These are phyloP conservation scores for Yamadazyma takamatsuzukensis DNA, from an alignment of 805 yeast genomes.

Conservation along the genomic window DNA sequence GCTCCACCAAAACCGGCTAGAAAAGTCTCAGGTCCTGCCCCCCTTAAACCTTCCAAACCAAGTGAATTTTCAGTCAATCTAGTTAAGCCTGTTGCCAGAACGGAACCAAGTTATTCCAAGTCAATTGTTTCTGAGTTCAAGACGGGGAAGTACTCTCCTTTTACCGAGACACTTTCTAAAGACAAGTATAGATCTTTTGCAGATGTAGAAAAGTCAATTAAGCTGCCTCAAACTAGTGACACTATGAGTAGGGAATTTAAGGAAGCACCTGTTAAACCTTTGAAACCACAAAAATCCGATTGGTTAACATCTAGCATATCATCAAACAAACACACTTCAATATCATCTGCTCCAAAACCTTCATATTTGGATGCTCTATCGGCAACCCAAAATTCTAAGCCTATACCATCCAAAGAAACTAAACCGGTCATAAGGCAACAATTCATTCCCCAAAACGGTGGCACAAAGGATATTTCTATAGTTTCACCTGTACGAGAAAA, in stretches of 20 bases:
- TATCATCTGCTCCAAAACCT: conserved; percentile 10
- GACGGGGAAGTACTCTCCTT: too few species aligned
- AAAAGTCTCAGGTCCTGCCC: not conserved
- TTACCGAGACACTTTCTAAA: too few species aligned
- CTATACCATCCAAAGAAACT: not conserved
- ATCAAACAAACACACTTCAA: conserved; percentile 2
- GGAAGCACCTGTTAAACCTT: conserved; percentile 5
- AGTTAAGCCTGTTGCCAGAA: conserved; percentile 16
- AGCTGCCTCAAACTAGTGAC: not conserved
- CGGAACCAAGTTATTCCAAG: too few species aligned
- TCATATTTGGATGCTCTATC: conserved; percentile 9
- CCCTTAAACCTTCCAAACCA: conserved; percentile 3
- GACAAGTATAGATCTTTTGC: conserved; percentile 16
- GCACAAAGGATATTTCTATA: conserved; percentile 1
- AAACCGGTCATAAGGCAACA: conserved; percentile 1
- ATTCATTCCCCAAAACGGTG: not conserved
- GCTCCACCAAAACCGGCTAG: not conserved
- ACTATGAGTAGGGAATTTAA: not conserved
- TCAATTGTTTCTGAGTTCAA: too few species aligned
- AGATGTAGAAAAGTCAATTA: conserved; percentile 19
- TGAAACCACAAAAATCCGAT: conserved; percentile 13
- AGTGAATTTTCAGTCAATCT: conserved; percentile 12
- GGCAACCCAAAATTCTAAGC: conserved; percentile 10
- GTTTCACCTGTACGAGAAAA: conserved; percentile 4
- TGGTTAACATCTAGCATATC: conserved; percentile 9